These are phyloP conservation scores for Pseudocercospora crystallina DNA, from an alignment of 2,329 filamentous ascomycete genomes.

Conservation along the genomic window DNA sequence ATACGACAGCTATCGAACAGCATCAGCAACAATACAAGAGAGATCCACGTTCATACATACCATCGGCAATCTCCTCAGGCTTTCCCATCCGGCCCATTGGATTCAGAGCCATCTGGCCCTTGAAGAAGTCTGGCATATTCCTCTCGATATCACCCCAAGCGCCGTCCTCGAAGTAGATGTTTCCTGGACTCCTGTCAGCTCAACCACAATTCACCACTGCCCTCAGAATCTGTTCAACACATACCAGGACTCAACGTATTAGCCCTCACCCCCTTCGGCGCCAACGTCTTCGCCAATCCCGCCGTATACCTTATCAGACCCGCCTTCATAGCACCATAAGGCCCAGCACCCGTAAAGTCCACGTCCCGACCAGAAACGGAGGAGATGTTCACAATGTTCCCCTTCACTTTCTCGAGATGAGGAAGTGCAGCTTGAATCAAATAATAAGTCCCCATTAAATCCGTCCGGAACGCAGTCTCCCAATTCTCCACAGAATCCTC, in stretches of 20 bases:
- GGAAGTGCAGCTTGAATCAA: slow-evolving; percentile 36
- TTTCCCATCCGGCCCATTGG: slow-evolving; percentile 50
- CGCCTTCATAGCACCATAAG: slow-evolving; percentile 40
- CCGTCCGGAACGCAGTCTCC: slow-evolving; percentile 34
- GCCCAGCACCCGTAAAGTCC: slow-evolving; percentile 39
- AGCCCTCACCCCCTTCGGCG: slow-evolving; percentile 37
- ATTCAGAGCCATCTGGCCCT: slow-evolving; percentile 26
- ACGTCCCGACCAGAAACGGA: slow-evolving; percentile 39
- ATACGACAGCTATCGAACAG: slow-evolving; percentile 37
- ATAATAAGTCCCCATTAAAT: slow-evolving; percentile 37
- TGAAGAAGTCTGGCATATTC: slow-evolving; percentile 33
- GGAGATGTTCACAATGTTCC: slow-evolving; percentile 38
- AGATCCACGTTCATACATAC: no score
- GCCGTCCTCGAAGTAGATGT: slow-evolving; percentile 40
- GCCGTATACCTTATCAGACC: slow-evolving; percentile 40
- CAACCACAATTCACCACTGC: background rate
- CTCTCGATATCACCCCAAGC: slow-evolving; percentile 38
- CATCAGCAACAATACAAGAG: no score
- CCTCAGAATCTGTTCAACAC: background rate
- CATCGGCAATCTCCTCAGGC: slow-evolving; percentile 52
- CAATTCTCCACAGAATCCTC: slow-evolving; percentile 26
- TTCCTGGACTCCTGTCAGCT: slow-evolving; percentile 30
- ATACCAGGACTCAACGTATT: slow-evolving; percentile 33
- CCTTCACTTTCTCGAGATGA: slow-evolving; percentile 36
- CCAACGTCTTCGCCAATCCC: slow-evolving; percentile 36